phyloP scores from a whole-genome alignment of 129 eudicot species.

The Arctium minus region DNA sequence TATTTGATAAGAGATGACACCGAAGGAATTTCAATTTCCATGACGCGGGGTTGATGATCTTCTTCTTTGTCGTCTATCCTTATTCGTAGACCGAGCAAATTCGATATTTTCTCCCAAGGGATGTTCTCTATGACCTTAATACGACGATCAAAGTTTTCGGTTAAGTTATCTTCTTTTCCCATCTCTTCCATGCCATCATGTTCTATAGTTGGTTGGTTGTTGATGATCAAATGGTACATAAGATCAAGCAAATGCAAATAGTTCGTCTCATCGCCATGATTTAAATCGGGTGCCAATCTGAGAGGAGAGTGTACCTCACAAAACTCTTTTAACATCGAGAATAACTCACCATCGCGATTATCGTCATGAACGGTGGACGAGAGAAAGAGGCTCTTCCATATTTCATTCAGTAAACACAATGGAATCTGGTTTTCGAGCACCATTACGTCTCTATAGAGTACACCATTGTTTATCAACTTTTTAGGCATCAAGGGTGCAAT shows the following conservation, averaged over 20 bases:
- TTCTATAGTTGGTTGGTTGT: neutral
- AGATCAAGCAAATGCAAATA: conserved; percentile 42
- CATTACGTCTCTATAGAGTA: conserved; percentile 36
- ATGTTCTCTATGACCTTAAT: conserved; percentile 15
- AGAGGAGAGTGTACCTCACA: conserved; percentile 48
- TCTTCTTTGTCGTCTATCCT: neutral
- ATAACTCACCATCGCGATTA: conserved; percentile 10
- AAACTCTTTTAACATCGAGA: conserved; percentile 18
- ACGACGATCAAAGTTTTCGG: neutral
- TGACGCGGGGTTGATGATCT: neutral
- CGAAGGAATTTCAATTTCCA: conserved; percentile 36
- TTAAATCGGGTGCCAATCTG: neutral
- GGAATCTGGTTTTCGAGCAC: conserved; percentile 58
- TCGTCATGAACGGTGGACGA: neutral
- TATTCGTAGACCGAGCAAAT: conserved; percentile 16
- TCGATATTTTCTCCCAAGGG: conserved; percentile 31
- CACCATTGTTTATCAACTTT: conserved; percentile 16
- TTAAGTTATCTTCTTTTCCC: neutral
- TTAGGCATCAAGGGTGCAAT: conserved; percentile 17
- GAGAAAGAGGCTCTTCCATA: conserved; percentile 15
- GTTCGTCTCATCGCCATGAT: neutral
- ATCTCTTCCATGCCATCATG: neutral
- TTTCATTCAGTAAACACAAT: conserved; percentile 4
- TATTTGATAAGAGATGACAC: conserved; percentile 29
- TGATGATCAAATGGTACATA: conserved; percentile 39